These are phyloP conservation scores for Plasmodium ovale DNA, from an alignment of 169 alveolate genomes.

Conservation along the genomic window DNA sequence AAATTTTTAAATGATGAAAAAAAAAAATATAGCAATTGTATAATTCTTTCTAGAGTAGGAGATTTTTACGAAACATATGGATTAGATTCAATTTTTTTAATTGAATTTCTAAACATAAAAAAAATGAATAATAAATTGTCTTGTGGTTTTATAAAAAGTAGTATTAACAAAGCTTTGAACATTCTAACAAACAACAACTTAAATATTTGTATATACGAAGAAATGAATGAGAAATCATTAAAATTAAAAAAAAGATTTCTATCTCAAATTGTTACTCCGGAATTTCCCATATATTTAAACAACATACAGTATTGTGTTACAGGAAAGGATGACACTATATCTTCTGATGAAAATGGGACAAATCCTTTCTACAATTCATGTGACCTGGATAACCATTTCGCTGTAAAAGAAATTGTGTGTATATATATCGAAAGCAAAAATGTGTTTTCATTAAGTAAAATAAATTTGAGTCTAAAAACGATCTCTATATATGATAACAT, in stretches of 20 bases:
- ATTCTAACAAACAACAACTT: constrained; percentile 71
- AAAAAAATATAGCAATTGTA: constrained; percentile 74
- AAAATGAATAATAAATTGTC: constrained; percentile 75
- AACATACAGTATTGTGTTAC: constrained; percentile 59
- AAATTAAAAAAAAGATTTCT: constrained; percentile 69
- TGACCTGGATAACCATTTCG: constrained; percentile 55
- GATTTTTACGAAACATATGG: constrained; percentile 82
- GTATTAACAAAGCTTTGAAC: constrained; percentile 63
- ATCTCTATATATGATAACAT: constrained; percentile 66
- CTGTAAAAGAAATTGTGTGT: constrained; percentile 65
- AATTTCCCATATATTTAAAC: constrained; percentile 74
- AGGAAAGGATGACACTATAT: not conserved
- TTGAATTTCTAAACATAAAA: constrained; percentile 78
- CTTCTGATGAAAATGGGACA: not conserved
- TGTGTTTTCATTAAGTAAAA: constrained; percentile 65
- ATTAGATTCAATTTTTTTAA: constrained; percentile 80
- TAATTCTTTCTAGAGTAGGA: constrained; percentile 79
- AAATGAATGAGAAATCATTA: constrained; percentile 68
- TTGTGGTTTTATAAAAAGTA: constrained; percentile 74
- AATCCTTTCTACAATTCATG: constrained; percentile 17
- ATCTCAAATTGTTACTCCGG: constrained; percentile 78
- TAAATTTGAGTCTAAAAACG: constrained; percentile 63
- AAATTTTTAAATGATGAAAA: constrained; percentile 79
- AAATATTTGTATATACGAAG: constrained; percentile 76
- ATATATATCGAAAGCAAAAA: constrained; percentile 69